A percentile compares a stretch with the other conserved stretches of the same genome.
Evolutionary conservation across 352 stramenopile species (phyloP).

Genomic region (Thalassiosira sp.): DNA sequence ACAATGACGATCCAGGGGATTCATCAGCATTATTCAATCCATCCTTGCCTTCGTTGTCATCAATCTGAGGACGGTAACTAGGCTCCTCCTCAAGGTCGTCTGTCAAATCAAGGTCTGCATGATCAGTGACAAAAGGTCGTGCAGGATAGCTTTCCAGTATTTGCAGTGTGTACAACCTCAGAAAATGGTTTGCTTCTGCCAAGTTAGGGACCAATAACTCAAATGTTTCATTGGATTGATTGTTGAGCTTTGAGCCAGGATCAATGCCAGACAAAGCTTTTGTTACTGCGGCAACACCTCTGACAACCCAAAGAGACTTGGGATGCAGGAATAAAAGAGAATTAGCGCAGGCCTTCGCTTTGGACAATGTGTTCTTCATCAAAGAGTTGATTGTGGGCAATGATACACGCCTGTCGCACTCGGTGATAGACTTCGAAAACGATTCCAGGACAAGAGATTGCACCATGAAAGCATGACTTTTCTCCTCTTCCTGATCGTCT

Average conservation of each 20-base stretch:
- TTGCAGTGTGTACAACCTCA: conserved; percentile 75
- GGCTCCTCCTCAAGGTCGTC: conserved; percentile 83
- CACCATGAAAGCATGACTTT: conserved; percentile 30
- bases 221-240: conserved; percentile 63
- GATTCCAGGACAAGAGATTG: conserved; percentile 62
- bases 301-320: conserved; percentile 64
- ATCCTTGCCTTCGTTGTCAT: background rate
- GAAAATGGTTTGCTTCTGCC: conserved; percentile 65
- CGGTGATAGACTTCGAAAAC: conserved; percentile 51
- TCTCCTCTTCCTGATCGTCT: conserved; percentile 16
- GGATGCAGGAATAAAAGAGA: conserved; percentile 53
- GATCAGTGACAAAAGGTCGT: conserved; percentile 73
- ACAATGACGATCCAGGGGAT: conserved; percentile 21
- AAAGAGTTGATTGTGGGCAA: conserved; percentile 29
- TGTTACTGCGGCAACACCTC: conserved; percentile 55
- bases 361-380: conserved; percentile 36
- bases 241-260: conserved; percentile 41
- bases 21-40: conserved; percentile 4
- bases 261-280: conserved; percentile 46
- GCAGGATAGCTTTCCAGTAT: conserved; percentile 74
- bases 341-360: conserved; percentile 34
- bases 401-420: conserved; percentile 43
- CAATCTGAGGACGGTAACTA: conserved; percentile 23
- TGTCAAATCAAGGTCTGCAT: conserved; percentile 78
- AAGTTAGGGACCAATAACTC: conserved; percentile 69